Evolutionary conservation across 2,329 filamentous ascomycete species (phyloP), one percentile per base, ranked within the genome.

Genomic region (Fusarium praegraminearum): DNA sequence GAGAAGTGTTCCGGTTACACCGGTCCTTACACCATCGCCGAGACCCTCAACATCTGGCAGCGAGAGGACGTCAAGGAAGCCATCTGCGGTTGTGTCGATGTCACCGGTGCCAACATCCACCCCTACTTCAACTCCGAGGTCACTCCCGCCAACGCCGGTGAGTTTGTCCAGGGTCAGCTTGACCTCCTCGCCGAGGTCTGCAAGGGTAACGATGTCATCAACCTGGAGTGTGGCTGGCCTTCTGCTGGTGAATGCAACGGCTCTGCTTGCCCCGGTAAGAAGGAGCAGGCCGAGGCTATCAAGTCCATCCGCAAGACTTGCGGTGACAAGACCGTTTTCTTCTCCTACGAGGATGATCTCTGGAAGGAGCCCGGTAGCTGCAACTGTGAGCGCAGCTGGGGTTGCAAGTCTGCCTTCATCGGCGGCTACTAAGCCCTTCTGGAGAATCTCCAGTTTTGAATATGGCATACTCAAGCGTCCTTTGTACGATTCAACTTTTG

Each of bases 221-320:
- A 95, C 83, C 86, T 97, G 73, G 95, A 98, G 89, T 92, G 91
- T 60, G 95, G 95, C 76, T 98, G 94, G 94, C 95, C 95, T 70
- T 89, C 84, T 56, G 72, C 78, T 10, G 94, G 94, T 78, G 75
- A 80, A 32, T 80, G 87, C 82, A 95, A 96, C 82, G 93, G 93
- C 65, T 77, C 77, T 22, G 94, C 94, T 62, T 83, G 92, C 74
- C 89, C 94, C 59, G 89, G 92, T 73, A 51, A 73, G 7, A 43
- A 77, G 2, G 84, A 95, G 83, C 95, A 98, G 87, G 82, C 82
- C 52, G 80, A 77, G 44, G 95, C 95, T 74, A 89, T 98, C 78
- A 78, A 86, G 70, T 87, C 87, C 61, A 95, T 98, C 78, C 82
- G 89, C 70, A 75, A 87, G 74, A 82, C 82, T 67, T 86, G 88